Evolutionary conservation across 805 yeast genomes (phyloP).

Genomic region (Lachancea dasiensis): DNA sequence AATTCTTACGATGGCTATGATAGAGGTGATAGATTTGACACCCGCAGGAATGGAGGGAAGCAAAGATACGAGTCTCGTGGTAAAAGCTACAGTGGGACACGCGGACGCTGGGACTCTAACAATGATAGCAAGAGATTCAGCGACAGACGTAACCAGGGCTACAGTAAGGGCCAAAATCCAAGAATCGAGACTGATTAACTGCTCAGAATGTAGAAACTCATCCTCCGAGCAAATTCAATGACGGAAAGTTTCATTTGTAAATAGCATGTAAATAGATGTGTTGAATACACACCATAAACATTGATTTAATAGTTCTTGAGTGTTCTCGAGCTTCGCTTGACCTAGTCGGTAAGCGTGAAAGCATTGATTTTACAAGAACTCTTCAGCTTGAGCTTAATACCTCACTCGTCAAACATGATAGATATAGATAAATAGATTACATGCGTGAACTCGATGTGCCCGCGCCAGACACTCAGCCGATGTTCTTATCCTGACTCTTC

Average conservation of each 20-base stretch:
- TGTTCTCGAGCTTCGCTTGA: neutral
- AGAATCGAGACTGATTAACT: conserved; percentile 1
- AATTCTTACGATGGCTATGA: conserved; percentile 1
- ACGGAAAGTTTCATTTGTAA: too few relatives aligned
- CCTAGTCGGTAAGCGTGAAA: too few relatives aligned
- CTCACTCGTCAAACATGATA: too few relatives aligned
- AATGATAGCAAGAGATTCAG: neutral
- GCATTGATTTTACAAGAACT: too few relatives aligned
- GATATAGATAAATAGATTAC: too few relatives aligned
- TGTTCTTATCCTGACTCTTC: neutral
- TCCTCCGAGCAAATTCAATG: too few relatives aligned
- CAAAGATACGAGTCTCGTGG: conserved; percentile 1
- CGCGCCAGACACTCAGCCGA: neutral
- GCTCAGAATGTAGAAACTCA: neutral
- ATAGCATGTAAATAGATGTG: conserved; percentile 7
- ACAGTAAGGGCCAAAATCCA: conserved; percentile 5
- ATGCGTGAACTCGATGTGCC: neutral
- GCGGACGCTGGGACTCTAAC: conserved; percentile 7
- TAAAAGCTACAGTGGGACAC: conserved; percentile 2
- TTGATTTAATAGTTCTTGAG: neutral
- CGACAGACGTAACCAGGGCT: conserved; percentile 1
- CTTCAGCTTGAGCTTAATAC: too few relatives aligned
- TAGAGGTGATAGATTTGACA: neutral
- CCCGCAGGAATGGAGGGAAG: neutral
- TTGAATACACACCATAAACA: neutral